These are phyloP conservation scores for Cystobasidium slooffiae DNA, from an alignment of 1,284 basidiomycete species.

Conservation along the genomic window DNA sequence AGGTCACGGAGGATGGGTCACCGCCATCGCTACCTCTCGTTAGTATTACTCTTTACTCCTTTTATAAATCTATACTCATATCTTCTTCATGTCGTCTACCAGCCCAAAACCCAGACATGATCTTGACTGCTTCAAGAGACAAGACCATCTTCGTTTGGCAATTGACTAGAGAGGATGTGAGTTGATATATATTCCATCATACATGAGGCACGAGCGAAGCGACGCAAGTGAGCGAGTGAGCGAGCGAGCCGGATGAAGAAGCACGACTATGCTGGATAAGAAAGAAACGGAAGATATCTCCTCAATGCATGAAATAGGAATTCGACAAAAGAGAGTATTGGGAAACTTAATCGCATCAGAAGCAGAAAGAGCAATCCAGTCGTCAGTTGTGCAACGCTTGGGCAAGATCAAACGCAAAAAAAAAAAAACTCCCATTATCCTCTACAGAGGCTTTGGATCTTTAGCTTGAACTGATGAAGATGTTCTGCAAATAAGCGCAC, in stretches of 20 bases:
- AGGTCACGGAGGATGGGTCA: slow-evolving; percentile 78
- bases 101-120: slow-evolving; percentile 55
- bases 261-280: not conserved
- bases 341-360: too few relatives aligned
- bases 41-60: slow-evolving; percentile 1
- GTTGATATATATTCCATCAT: not conserved
- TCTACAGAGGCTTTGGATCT: too few relatives aligned
- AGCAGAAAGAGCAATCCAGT: too few relatives aligned
- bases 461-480: too few relatives aligned
- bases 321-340: too few relatives aligned
- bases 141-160: slow-evolving; percentile 99
- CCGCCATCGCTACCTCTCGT: slow-evolving; percentile 55
- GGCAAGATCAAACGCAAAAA: too few relatives aligned
- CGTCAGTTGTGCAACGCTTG: too few relatives aligned
- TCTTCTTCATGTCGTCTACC: not conserved
- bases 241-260: not conserved
- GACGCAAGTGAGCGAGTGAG: slow-evolving; percentile 1
- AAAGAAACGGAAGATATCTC: too few relatives aligned
- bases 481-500: too few relatives aligned
- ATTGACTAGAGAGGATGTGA: slow-evolving; percentile 84
- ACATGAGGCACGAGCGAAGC: not conserved
- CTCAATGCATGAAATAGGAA: too few relatives aligned
- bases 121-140: slow-evolving; percentile 64
- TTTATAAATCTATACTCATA: not conserved
- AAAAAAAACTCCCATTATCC: too few relatives aligned